phyloP scores from a whole-genome alignment of 495 filamentous ascomycete species.

The Penicillium alfredii region DNA sequence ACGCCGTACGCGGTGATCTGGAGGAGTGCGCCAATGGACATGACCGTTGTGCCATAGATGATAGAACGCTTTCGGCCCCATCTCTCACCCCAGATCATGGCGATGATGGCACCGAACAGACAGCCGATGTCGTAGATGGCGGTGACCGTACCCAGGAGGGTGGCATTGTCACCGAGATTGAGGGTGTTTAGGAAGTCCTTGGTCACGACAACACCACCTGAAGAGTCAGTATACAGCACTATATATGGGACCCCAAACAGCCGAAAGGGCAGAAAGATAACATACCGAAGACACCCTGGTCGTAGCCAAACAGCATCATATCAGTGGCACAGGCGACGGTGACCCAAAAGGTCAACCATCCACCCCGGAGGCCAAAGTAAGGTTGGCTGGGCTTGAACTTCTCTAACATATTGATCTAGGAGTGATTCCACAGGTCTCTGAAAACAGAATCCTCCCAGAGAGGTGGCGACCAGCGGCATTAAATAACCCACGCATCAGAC shows the following conservation, averaged over 20 bases:
- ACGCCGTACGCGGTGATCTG: constrained; percentile 47
- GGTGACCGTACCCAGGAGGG: constrained; percentile 25
- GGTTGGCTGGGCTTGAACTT: too few relatives aligned
- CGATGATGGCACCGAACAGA: constrained; percentile 47
- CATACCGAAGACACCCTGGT: constrained; percentile 14
- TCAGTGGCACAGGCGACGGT: constrained; percentile 4
- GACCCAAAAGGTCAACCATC: background rate
- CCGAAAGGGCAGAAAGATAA: background rate
- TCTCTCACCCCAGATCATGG: constrained; percentile 47
- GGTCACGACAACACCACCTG: constrained; percentile 26
- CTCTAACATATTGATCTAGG: too few relatives aligned
- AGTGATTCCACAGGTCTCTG: too few relatives aligned
- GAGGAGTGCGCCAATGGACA: constrained; percentile 50
- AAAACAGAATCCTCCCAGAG: too few relatives aligned
- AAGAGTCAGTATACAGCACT: constrained; percentile 17
- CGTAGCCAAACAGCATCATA: constrained; percentile 17
- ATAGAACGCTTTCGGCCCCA: constrained; percentile 51
- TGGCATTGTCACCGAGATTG: constrained; percentile 1
- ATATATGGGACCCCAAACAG: background rate
- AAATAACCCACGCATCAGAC: too few relatives aligned
- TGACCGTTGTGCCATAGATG: constrained; percentile 45
- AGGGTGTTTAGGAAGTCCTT: constrained; percentile 21
- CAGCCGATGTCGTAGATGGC: constrained; percentile 53
- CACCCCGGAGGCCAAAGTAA: constrained; percentile 9
- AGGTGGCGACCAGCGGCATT: too few relatives aligned